Evolutionary conservation across 306 rosid species (phyloP).

Genomic region (Purshia tridentata): DNA sequence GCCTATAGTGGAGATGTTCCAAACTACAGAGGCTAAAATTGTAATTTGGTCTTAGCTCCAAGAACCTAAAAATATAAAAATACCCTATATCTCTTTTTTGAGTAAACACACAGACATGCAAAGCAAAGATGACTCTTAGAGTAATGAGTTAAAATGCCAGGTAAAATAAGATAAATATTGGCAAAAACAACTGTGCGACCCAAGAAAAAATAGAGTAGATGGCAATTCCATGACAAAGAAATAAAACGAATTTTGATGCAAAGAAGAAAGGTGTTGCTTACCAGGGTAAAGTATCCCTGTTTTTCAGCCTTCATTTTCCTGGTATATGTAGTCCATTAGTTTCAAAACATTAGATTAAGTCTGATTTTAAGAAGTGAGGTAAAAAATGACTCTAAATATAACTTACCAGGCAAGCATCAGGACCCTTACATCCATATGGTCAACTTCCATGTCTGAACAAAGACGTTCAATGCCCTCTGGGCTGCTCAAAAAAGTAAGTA

Average conservation of each 20-base stretch:
- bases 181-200: neutral
- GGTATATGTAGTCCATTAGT: conserved; percentile 45
- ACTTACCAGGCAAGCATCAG: conserved; percentile 99
- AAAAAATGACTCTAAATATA: conserved; percentile 16
- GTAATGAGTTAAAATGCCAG: neutral
- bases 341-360: conserved; percentile 28
- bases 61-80: no score
- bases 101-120: neutral
- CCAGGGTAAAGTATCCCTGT: conserved; percentile 95
- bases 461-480: conserved; percentile 97
- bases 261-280: conserved; percentile 32
- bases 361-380: conserved; percentile 22
- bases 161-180: neutral
- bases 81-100: neutral
- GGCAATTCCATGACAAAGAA: neutral
- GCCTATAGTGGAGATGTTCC: no score
- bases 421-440: conserved; percentile 89
- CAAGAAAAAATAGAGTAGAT: neutral
- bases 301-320: conserved; percentile 97
- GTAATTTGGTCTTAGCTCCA: no score
- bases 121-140: neutral
- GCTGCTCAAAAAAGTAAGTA: conserved; percentile 49
- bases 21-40: no score
- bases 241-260: neutral
- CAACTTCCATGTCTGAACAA: conserved; percentile 88